Conservation (phyloP, 768 basidiomycete genomes). For the Xerocomellus dryophilus region DNA sequence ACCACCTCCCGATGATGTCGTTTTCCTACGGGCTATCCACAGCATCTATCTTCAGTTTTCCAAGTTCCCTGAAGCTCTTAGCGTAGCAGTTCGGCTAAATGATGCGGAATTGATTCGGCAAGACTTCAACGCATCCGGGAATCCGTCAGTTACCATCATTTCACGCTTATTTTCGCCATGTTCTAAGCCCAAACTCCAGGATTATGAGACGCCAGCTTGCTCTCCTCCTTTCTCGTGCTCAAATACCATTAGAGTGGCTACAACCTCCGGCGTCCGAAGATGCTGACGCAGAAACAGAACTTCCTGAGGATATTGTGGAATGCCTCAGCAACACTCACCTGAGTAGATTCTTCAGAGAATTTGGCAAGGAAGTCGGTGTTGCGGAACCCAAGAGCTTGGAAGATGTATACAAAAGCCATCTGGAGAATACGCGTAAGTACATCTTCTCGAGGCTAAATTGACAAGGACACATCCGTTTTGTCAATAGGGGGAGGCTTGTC, state of each 20-base stretch:
- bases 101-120: conserved; percentile 76
- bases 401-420: conserved; percentile 95
- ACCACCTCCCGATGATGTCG: conserved; percentile 90
- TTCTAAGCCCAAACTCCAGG: conserved; percentile 34
- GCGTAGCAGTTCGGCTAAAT: conserved; percentile 80
- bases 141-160: conserved; percentile 56
- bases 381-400: conserved; percentile 87
- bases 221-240: conserved; percentile 88
- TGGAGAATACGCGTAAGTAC: conserved; percentile 81
- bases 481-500: conserved; percentile 58
- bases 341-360: conserved; percentile 80
- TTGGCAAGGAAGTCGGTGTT: conserved; percentile 92
- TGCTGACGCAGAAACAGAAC: conserved; percentile 57
- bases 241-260: conserved; percentile 88
- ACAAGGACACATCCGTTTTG: background rate
- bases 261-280: conserved; percentile 51
- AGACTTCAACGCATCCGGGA: conserved; percentile 88
- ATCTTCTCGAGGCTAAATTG: background rate
- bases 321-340: conserved; percentile 85
- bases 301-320: conserved; percentile 79
- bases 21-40: conserved; percentile 87
- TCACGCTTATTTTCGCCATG: background rate
- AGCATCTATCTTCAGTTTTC: conserved; percentile 82
- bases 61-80: conserved; percentile 88
- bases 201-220: conserved; percentile 95